Base-by-base conservation (phyloP, 2,329 filamentous ascomycete species). In the Apiospora rasikravindrae region DNA sequence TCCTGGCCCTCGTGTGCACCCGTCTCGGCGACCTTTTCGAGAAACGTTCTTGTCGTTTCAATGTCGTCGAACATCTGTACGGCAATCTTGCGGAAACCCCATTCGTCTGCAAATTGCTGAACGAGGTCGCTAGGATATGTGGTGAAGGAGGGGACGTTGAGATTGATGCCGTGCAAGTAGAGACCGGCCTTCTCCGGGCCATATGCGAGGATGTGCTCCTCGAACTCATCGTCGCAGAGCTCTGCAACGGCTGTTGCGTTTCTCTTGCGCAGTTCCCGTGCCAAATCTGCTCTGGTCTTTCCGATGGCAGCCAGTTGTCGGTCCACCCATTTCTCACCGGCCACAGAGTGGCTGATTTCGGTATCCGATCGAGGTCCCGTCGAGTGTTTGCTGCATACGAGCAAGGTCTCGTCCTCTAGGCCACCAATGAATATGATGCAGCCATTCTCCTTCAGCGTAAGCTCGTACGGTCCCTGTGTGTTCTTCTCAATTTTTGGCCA, bases 341-440 rank as follows among this genome's bases (percentile, higher is more conserved):
- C 94, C 72, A 88, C 87, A 3, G 96, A 94, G 85, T 99, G 96
- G 83, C 94, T 98, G 72, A 93, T 76, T 42, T 91, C 88, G 6
- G 86, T 83, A 79, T 97, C 94, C 29, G 83, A 83, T n/a, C 96
- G 89, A 33, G 90, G 86, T 8, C 96, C 96, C 0, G 95, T 98
- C 0, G 96, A 98, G 82, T 99, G 96, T 81, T 99, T 99, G 87
- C 96, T 98, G 88, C 96, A 98, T n/a, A 99, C 95, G 10, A 99
- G 86, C 13, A 99, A 86, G 1, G 94, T 94, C 47, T 90, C 95
- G 78, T 98, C 95, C 78, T 97, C 94, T 29, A 99, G 86, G 19
- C 95, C 96, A 22, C 95, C 92, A 64, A 99, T 91, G 85, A 99
- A 99, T 77, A 99, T 98, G 82, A 99, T 99, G 82, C 96, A 99